phyloP scores from a whole-genome alignment of 495 filamentous ascomycete genomes.

The Neurospora sp. region DNA sequence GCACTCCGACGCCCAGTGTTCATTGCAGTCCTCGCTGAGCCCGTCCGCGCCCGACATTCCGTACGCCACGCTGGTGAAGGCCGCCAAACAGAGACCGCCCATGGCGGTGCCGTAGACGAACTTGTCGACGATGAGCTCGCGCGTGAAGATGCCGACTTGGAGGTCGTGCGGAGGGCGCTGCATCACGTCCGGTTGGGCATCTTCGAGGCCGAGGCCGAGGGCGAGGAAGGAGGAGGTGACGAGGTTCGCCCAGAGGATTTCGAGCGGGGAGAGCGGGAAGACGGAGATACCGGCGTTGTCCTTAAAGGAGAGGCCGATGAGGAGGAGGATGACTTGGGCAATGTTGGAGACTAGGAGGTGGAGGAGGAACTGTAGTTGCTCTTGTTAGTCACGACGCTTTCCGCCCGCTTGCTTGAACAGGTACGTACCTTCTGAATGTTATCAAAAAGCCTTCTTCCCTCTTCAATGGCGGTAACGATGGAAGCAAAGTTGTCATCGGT shows the following conservation, averaged over 20 bases:
- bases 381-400: conserved; percentile 48
- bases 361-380: conserved; percentile 63
- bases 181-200: conserved; percentile 60
- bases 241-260: conserved; percentile 73
- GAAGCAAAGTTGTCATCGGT: conserved; percentile 82
- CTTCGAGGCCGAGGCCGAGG: conserved; percentile 63
- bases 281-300: conserved; percentile 54
- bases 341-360: conserved; percentile 67
- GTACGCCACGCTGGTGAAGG: conserved; percentile 60
- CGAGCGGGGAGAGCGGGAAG: conserved; percentile 64
- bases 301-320: conserved; percentile 64
- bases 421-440: conserved; percentile 58
- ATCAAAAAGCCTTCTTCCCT: conserved; percentile 63
- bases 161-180: conserved; percentile 59
- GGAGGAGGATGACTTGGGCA: conserved; percentile 59
- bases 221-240: conserved; percentile 66
- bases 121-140: conserved; percentile 61
- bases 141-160: conserved; percentile 57
- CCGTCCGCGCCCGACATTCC: conserved; percentile 52
- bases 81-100: conserved; percentile 52
- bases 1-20: conserved; percentile 41
- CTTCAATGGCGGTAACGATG: conserved; percentile 64
- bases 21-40: conserved; percentile 56
- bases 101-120: conserved; percentile 62
- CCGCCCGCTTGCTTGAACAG: not conserved